Percentiles rank a stretch among this genome's conserved stretches.
Conservation (phyloP, 192 early-diverging fungal genomes). For the Podila epicladia region DNA sequence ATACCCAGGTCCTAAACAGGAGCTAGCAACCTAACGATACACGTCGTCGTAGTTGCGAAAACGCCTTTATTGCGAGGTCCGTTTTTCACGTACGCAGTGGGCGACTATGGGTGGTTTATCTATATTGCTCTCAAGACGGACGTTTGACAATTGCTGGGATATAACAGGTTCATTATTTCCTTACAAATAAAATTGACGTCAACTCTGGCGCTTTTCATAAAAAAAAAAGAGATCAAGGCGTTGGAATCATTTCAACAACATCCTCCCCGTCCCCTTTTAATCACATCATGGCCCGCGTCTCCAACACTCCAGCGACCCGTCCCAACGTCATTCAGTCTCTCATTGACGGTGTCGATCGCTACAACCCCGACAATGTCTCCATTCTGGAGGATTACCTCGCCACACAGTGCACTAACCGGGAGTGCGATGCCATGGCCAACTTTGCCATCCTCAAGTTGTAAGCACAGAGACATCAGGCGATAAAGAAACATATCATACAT, state of each 20-base stretch:
- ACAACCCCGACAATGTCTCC: conserved; percentile 90
- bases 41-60: no score
- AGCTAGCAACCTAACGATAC: no score
- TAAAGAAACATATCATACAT: no score
- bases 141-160: not conserved
- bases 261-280: not conserved
- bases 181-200: not conserved
- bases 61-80: no score
- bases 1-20: no score
- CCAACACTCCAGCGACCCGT: conserved; percentile 59
- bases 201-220: not conserved
- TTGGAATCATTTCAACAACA: not conserved
- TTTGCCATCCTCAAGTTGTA: conserved; percentile 92
- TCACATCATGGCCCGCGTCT: conserved; percentile 47
- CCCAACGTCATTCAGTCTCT: conserved; percentile 81
- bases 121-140: no score
- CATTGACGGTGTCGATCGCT: conserved; percentile 84
- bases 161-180: no score
- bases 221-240: not conserved
- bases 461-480: conserved; percentile 19
- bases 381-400: conserved; percentile 86
- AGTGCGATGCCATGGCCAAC: conserved; percentile 91
- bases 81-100: no score
- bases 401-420: conserved; percentile 79
- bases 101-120: no score